Evolutionary conservation across 2,329 filamentous ascomycete species (phyloP), one percentile per base, ranked within the genome.

Genomic region (Trichoderma koningiopsis): DNA sequence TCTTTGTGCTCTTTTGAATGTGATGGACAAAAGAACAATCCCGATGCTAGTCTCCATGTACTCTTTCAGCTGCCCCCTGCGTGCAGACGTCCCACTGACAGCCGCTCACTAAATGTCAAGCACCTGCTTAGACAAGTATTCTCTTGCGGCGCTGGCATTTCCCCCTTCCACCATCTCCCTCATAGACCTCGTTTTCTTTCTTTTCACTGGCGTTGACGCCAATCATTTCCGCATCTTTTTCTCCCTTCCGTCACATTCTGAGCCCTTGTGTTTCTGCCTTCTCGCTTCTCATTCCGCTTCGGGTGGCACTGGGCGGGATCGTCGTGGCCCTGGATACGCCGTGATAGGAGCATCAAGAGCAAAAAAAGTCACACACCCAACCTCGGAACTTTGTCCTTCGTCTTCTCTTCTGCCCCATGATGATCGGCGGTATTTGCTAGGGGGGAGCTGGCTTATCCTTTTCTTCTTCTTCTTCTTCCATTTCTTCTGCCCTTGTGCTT

Each of bases 241-340:
- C 29, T 59, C 22, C 49, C 31, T 53, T 27, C 37, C 57, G n/a
- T 33, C 63, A 24, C 24, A 14, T 24, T 47, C 49, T 55, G 53
- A 47, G 63, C 62, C 52, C 55, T 52, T 58, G 55, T 67, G 55
- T 56, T 67, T 67, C 64, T 59, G 58, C 64, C 59, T 59, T 19
- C 58, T 61, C 57, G 59, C 64, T 67, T 67, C 64, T 59, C 55
- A 59, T 49, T 29, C 64, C 64, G 64, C 55, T 59, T 67, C 55
- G 55, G 64, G 64, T 67, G 64, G 22, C 64, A 59, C 64, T 58
- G 55, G 40, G 55, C 29, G 55, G 55, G 64, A 67, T 67, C 64
- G 55, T 59, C 55, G 64, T 66, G 27, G 29, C 5, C 29, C 29
- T 19, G 58, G 40, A 58, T n/a, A 22, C 49, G 55, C 63, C 40